These are phyloP conservation scores for Syncephalis fuscata DNA, from an alignment of 371 early-diverging fungal genomes.

Conservation along the genomic window DNA sequence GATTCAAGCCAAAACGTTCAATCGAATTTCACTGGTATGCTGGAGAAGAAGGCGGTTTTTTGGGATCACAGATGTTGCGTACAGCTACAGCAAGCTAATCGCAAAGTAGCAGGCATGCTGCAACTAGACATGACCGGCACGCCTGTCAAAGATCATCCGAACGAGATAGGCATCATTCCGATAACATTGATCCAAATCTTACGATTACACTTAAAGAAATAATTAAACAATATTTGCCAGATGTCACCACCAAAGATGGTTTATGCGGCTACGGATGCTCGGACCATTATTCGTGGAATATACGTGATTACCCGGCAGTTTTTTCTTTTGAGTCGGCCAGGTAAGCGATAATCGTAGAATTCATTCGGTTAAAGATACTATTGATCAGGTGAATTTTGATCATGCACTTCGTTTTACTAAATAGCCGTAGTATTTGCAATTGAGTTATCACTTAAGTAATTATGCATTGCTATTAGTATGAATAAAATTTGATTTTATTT, in stretches of 20 bases:
- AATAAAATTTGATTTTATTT: too few relatives aligned
- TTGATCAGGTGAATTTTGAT: slow-evolving; percentile 53
- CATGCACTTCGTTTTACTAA: slow-evolving; percentile 74
- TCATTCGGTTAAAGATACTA: slow-evolving; percentile 51
- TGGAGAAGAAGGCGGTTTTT: too few relatives aligned
- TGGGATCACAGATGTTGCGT: slow-evolving; percentile 75
- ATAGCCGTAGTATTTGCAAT: slow-evolving; percentile 68
- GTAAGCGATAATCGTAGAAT: slow-evolving; percentile 21
- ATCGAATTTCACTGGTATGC: too few relatives aligned
- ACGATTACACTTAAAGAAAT: slow-evolving; percentile 37
- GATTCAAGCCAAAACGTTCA: too few relatives aligned
- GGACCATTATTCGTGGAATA: slow-evolving; percentile 86
- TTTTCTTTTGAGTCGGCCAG: slow-evolving; percentile 65
- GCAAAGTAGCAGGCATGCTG: slow-evolving; percentile 54
- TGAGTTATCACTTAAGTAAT: too few relatives aligned
- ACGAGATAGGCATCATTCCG: slow-evolving; percentile 63
- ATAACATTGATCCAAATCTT: slow-evolving; percentile 51
- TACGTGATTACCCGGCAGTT: slow-evolving; percentile 61
- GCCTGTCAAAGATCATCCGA: slow-evolving; percentile 33
- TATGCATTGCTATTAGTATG: too few relatives aligned
- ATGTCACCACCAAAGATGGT: slow-evolving; percentile 14
- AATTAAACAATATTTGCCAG: not conserved
- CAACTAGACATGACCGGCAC: slow-evolving; percentile 72
- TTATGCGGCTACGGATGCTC: slow-evolving; percentile 58
- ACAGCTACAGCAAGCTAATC: slow-evolving; percentile 33